Evolutionary conservation across 75 land plant species (phyloP), one percentile per base, ranked within the genome.

Genomic region (Picea glauca): DNA sequence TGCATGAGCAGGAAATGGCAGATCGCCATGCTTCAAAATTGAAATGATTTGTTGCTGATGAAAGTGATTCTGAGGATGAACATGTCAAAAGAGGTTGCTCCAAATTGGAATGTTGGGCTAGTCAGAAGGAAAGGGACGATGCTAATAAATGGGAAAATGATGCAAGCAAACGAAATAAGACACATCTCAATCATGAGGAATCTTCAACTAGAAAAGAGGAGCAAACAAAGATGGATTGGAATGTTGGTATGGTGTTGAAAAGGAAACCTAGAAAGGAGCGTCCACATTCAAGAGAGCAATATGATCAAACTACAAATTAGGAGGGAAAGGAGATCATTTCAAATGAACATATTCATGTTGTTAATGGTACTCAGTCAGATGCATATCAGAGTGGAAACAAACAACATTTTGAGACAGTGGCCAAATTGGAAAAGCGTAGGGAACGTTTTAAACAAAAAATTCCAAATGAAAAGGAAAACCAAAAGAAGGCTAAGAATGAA

Each of bases 61-160:
- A 85, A 58, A 83, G 72, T 75, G 78, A 72, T 18, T 89, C 89
- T 60, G 98, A 94, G 58, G 93, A 89, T 57, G 90, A 87, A 26
- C 79, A 72, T 3, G 82, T 84, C 60, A 85, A 77, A 56, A 84
- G 87, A 76, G 98, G 98, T 33, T 83, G 95, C 31, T 91, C 98
- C 50, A 95, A 95, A 83, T 72, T 95, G 74, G 98, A 95, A 70
- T 92, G 98, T 20, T 95, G 95, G 98, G 81, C 88, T 7, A 93
- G 98, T 81, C 90, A 93, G 65, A 88, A 87, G 66, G 98, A 95
- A 66, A 82, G 90, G 79, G 93, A 91, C 2, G 79, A 73, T 58
- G 76, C 65, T 58, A 77, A 62, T 54, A 61, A 75, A 60, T 73
- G 82, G 17, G 30, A 65, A 9, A 58, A 83, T 33, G 81, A 83